phyloP scores from a whole-genome alignment of 352 stramenopile genomes.

The Phytophthora constricta region DNA sequence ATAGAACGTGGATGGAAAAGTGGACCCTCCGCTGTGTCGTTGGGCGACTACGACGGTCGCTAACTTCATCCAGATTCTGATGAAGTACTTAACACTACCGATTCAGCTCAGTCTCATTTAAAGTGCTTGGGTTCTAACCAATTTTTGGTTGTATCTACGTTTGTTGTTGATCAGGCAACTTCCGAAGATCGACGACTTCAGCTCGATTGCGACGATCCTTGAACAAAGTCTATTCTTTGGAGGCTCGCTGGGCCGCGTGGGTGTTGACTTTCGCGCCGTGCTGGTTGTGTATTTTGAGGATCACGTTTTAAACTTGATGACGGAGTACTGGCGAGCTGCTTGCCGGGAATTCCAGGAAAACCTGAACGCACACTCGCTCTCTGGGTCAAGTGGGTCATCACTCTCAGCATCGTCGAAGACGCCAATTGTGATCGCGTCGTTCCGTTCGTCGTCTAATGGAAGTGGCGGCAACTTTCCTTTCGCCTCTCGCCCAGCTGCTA shows the following conservation, averaged over 20 bases:
- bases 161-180: slow-evolving; percentile 53
- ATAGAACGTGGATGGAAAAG: slow-evolving; percentile 75
- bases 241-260: slow-evolving; percentile 78
- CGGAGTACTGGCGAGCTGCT: slow-evolving; percentile 58
- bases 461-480: slow-evolving; percentile 34
- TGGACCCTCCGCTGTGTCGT: slow-evolving; percentile 79
- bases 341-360: slow-evolving; percentile 71
- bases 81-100: slow-evolving; percentile 80
- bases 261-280: slow-evolving; percentile 83
- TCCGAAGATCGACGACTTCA: slow-evolving; percentile 87
- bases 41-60: slow-evolving; percentile 84
- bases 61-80: slow-evolving; percentile 82
- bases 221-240: slow-evolving; percentile 90
- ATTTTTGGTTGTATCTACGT: not conserved
- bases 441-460: slow-evolving; percentile 46
- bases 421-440: slow-evolving; percentile 75
- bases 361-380: slow-evolving; percentile 52
- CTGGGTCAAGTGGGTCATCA: slow-evolving; percentile 20
- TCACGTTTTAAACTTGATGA: slow-evolving; percentile 75
- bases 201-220: slow-evolving; percentile 77
- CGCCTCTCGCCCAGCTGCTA: slow-evolving; percentile 12
- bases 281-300: slow-evolving; percentile 86
- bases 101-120: too few relatives aligned
- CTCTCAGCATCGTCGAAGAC: slow-evolving; percentile 50
- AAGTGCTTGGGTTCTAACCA: not conserved